Evolutionary conservation across 768 basidiomycete species (phyloP).

Genomic region (Tulasnella sp.): DNA sequence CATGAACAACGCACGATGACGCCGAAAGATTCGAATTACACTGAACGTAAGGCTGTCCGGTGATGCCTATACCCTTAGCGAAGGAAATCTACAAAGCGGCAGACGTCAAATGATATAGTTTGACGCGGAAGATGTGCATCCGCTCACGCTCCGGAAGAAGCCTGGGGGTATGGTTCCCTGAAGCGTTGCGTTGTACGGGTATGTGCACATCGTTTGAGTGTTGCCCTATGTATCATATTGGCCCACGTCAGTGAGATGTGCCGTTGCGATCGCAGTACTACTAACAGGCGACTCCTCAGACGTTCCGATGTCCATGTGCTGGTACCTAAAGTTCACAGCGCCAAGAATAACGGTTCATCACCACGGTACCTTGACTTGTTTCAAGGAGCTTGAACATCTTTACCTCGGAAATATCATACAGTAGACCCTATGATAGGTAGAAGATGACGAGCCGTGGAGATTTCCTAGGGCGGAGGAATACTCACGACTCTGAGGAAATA

Average conservation of each 20-base stretch:
- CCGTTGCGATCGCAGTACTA: background rate
- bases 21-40: background rate
- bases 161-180: background rate
- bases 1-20: background rate
- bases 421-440: background rate
- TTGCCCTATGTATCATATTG: background rate
- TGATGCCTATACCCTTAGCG: background rate
- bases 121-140: background rate
- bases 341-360: background rate
- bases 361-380: background rate
- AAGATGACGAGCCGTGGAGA: background rate
- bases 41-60: background rate
- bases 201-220: constrained; percentile 1
- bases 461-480: background rate
- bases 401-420: constrained; percentile 11
- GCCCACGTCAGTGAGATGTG: background rate
- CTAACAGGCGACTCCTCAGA: background rate
- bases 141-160: background rate
- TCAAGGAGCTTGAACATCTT: background rate
- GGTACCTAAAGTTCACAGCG: background rate
- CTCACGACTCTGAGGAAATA: background rate
- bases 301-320: background rate
- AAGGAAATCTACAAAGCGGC: background rate
- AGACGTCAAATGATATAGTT: background rate
- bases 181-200: background rate